Evolutionary conservation across 768 basidiomycete species (phyloP).

Genomic region (Mycena maculata): DNA sequence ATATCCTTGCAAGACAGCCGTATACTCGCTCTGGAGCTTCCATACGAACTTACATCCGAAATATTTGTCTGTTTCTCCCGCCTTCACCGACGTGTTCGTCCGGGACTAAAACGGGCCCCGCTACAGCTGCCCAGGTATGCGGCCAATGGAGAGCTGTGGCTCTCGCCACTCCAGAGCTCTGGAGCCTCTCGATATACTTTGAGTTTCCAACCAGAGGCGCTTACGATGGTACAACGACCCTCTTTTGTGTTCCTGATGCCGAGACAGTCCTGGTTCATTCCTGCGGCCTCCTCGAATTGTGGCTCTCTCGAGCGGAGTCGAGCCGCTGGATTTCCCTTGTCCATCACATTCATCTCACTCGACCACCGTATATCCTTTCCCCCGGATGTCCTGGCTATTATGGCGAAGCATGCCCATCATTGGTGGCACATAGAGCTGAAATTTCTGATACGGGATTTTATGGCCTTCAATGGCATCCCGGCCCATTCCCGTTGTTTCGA

Average conservation of each 20-base stretch:
- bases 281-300: background rate
- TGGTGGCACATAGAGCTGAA: conserved; percentile 4
- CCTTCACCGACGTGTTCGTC: background rate
- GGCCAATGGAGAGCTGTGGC: conserved; percentile 7
- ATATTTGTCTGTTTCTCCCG: conserved; percentile 8
- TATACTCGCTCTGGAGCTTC: background rate
- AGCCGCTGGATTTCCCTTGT: background rate
- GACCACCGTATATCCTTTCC: background rate
- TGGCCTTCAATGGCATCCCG: background rate
- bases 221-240: background rate
- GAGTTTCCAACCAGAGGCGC: background rate
- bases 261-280: background rate
- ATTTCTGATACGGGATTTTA: background rate
- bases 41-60: conserved; percentile 7
- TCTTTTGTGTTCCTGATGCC: background rate
- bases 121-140: background rate
- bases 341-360: background rate
- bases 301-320: too few relatives aligned
- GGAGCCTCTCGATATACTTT: conserved; percentile 10
- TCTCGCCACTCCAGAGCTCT: conserved; percentile 6
- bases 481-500: conserved; percentile 3
- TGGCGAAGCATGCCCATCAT: background rate
- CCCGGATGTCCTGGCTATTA: background rate
- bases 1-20: background rate
- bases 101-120: background rate